Base-by-base conservation (phyloP, 2,329 filamentous ascomycete species). In the Bipolaris oryzae region DNA sequence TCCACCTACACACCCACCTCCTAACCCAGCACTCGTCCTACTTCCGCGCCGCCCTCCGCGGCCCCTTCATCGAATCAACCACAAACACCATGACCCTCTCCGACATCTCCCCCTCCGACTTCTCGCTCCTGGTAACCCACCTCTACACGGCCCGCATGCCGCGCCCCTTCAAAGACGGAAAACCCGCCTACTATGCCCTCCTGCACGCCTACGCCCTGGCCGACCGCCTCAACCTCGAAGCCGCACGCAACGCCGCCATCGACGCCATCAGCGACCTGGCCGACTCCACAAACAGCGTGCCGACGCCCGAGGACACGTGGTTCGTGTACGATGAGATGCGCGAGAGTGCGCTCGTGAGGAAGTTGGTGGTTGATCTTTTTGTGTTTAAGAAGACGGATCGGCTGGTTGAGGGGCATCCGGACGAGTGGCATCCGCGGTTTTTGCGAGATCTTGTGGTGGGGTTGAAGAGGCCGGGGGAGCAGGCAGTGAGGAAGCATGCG, bases 361-460 rank as follows among this genome's bases (percentile, higher is more conserved):
- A 68, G 6, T 70, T 83, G 1, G 72, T 82, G 13, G 70, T 82
- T 31, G 80, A 83, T 58, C 73, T 83, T 7, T 83, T 82, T 66
- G 78, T 79, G 1, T 82, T 81, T 74, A 83, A 83, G 67, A 82
- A 82, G 60, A 83, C 80, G 34, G 80, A 82, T 61, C 76, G 78
- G 18, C 61, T 83, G 15, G 71, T 83, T 15, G 76, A 77, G 39
- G 75, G 69, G 18, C 80, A 83, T 61, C 71, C 70, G 51, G 80
- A 82, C 82, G 10, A 71, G 76, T 25, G 23, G 23, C 23, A 25
- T 25, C 23, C 23, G 2, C 6, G 23, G 23, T 25, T 25, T 25
- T 7, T 25, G 23, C 23, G 23, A 7, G 23, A 25, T 1, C 7
- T 25, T 6, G 23, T 25, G 23, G 23, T 25, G 23, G 23, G 23